These are phyloP conservation scores for Trichoderma sp. DNA, from an alignment of 2,329 filamentous ascomycete genomes.

Conservation along the genomic window DNA sequence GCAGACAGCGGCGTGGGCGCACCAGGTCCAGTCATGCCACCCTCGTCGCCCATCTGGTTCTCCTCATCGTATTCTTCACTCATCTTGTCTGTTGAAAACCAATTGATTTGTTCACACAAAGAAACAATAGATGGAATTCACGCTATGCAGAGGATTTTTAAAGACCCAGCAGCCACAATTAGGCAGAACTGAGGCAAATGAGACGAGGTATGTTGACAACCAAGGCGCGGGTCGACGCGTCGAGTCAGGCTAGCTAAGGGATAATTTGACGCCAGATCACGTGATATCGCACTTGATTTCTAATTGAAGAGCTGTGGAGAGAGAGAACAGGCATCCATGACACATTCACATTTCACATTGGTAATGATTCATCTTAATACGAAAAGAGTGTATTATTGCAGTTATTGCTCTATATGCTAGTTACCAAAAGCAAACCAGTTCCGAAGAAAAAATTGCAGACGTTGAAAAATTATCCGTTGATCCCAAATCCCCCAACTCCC, in stretches of 20 bases:
- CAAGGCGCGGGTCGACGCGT: slow-evolving; percentile 40
- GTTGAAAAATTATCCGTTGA: background rate
- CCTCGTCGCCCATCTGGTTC: slow-evolving; percentile 66
- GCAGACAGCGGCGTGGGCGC: slow-evolving; percentile 88
- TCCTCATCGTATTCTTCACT: slow-evolving; percentile 67
- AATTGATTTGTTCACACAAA: background rate
- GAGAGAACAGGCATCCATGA: background rate
- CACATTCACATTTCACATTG: background rate
- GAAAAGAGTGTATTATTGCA: background rate
- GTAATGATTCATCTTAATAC: background rate
- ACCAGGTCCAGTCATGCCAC: slow-evolving; percentile 75
- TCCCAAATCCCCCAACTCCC: slow-evolving; percentile 12
- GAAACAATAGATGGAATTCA: background rate
- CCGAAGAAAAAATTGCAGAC: background rate
- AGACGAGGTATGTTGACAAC: slow-evolving; percentile 28
- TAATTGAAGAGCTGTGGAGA: background rate
- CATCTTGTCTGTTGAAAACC: slow-evolving; percentile 37
- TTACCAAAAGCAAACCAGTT: background rate
- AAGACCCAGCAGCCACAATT: background rate
- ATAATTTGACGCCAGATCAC: slow-evolving; percentile 41
- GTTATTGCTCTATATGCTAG: background rate
- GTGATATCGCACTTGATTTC: slow-evolving; percentile 28
- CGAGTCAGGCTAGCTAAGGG: slow-evolving; percentile 29
- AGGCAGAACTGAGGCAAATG: slow-evolving; percentile 22
- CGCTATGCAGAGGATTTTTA: background rate